phyloP scores from a whole-genome alignment of 2,329 filamentous ascomycete species.

The Chaetomiaceae sp. region DNA sequence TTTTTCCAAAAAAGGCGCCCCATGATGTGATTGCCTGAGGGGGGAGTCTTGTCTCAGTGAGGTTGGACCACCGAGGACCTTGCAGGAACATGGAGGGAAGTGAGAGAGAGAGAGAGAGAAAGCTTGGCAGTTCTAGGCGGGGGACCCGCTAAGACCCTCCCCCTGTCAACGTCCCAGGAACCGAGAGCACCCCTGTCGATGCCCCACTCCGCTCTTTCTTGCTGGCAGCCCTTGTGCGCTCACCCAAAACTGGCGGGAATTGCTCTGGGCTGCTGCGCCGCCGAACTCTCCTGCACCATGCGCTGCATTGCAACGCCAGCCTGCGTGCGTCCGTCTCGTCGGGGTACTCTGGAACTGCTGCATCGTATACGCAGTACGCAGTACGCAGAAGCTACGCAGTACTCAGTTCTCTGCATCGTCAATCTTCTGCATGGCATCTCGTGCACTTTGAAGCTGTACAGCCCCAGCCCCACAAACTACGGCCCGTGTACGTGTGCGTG shows the following conservation, averaged over 20 bases:
- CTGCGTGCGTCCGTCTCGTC: neutral
- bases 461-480: slow-evolving; percentile 11
- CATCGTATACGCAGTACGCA: no score
- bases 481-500: neutral
- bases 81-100: neutral
- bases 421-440: no score
- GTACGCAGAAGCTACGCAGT: no score
- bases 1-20: neutral
- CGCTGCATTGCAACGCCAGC: slow-evolving; percentile 9
- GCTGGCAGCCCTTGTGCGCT: neutral
- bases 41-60: neutral
- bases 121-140: neutral
- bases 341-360: no score
- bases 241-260: slow-evolving; percentile 19
- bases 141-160: neutral
- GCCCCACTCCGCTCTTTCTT: slow-evolving; percentile 16
- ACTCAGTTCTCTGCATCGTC: no score
- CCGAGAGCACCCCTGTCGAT: neutral
- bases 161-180: neutral
- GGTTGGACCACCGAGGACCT: neutral
- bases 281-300: neutral
- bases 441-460: slow-evolving; percentile 1
- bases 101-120: neutral
- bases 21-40: neutral
- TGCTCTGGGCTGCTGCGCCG: slow-evolving; percentile 13